Evolutionary conservation across 306 rosid species (phyloP).

Genomic region (Sechiopsis laciniata): DNA sequence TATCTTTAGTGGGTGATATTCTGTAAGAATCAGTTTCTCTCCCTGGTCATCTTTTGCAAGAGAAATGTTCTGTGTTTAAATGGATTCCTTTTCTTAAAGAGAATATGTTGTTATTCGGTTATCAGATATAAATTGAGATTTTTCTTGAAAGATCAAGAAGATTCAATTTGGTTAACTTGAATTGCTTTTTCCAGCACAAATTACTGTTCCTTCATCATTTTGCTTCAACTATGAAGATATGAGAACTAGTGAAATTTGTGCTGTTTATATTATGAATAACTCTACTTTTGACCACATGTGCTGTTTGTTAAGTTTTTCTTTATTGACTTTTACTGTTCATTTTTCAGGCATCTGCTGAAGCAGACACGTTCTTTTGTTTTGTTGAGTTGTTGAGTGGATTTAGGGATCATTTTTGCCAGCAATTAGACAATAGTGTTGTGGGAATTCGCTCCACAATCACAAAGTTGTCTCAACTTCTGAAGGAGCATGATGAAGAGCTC

Average conservation of each 20-base stretch:
- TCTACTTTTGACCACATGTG: background rate
- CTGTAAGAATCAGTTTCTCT: background rate
- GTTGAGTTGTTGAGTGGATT: constrained; percentile 93
- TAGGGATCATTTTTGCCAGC: constrained; percentile 96
- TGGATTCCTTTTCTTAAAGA: background rate
- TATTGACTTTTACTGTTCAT: constrained; percentile 31
- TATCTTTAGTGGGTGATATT: background rate
- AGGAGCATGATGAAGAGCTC: constrained; percentile 91
- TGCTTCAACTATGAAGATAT: background rate
- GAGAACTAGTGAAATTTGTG: background rate
- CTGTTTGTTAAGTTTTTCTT: constrained; percentile 26
- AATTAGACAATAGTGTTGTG: constrained; percentile 93
- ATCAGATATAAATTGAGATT: background rate
- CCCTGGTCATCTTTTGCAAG: background rate
- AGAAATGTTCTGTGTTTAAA: constrained; percentile 3
- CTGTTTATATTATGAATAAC: background rate
- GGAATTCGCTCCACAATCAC: constrained; percentile 97
- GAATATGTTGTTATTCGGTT: background rate
- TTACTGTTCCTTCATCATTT: background rate
- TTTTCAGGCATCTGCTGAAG: constrained; percentile 83
- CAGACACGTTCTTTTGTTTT: constrained; percentile 96
- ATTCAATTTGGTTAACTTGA: background rate
- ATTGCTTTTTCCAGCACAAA: background rate
- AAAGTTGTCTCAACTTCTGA: constrained; percentile 78
- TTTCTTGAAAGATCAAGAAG: background rate